Base-by-base conservation (phyloP, 805 yeast species). In the Candida jianshihensis region DNA sequence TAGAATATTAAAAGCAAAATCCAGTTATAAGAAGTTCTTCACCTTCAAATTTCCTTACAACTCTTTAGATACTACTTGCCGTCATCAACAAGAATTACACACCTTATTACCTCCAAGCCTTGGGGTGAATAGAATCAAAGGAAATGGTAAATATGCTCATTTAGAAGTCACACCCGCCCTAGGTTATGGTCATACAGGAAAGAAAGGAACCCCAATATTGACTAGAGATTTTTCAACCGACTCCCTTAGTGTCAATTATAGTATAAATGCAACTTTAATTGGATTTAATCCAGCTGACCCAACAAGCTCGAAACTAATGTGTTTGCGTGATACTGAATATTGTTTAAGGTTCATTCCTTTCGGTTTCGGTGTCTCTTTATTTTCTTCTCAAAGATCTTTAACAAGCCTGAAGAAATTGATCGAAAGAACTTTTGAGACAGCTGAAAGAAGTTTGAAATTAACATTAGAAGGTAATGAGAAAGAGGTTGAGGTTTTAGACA, bases 11-110 rank as follows among this genome's bases (percentile, higher is more conserved):
- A 62, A 63, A 37, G 78, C 81, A 3, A 53, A 64, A 20, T 57
- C 60, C 9, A 69, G 63, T 43, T 75, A 77, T 46, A 75, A 75
- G 48, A 77, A 77, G 49, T 73, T 67, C 43, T 73, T 77, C 53
- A 70, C 73, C 29, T 77, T 77, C 54, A 74, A 68, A 50, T 65
- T 77, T 34, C 84, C 84, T 1, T 58, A 65, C 26, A 68, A 68
- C 43, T 51, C 74, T 19, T 54, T 77, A 28, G 82, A 76, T 47
- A 67, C 68, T 17, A 55, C 68, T 6, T 76, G 82, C 47, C 61
- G 68, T 21, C 71, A 73, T 45, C 61, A 61, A 26, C 65, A 60
- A 32, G 60, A 53, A 31, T 40, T 54, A 4, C 71, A 66, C 43
- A 57, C 60, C 21, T 41, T 60, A 20, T 40, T 65, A 34, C 70